Evolutionary conservation across 352 stramenopile genomes (phyloP), one percentile per base, ranked within the genome.

Genomic region (Pythium phragmiticola): DNA sequence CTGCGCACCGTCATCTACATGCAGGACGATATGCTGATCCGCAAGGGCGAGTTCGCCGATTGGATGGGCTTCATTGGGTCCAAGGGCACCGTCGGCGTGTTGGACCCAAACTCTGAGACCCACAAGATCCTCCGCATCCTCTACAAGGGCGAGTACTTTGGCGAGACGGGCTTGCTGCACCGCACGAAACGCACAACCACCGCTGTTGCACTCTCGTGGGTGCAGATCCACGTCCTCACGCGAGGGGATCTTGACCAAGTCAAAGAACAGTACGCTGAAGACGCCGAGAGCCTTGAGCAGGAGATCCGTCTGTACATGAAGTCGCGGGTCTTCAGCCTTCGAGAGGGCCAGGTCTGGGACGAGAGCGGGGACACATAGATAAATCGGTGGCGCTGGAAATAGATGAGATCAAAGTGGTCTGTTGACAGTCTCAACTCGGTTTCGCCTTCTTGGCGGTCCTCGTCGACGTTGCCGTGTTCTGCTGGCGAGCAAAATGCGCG

Each of bases 21-120:
- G 79, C 82, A 90, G 58, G 84, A 89, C 59, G 84, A 92, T 54
- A 72, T 92, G 17, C 60, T 91, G 12, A 90, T 91, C 30, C 77
- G 84, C 43, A 91, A 92, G 60, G 82, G 82, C 21, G 84, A 92
- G 65, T 80, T 80, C 33, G 80, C 82, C 12, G 82, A 92, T 63
- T 92, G 84, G 84, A 92, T 92, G 84, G 84, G 82, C 8, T 90
- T 92, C 52, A 90, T 91, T 49, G 81, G 81, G 13, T 88, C 78
- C 11, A 90, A 87, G 60, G 84, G 82, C 2, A 5, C 73, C 1
- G 80, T 90, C 4, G 81, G 79, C 9, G 69, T 92, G 12, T 63
- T 92, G 5, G 79, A 89, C 54, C 82, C 82, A 12, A 75, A 65
- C 14, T 73, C 76, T 0, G 42, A 77, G 5, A 63, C 50, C 39